Evolutionary conservation across 208 protist species (phyloP).

Genomic region (Willaertia magna): DNA sequence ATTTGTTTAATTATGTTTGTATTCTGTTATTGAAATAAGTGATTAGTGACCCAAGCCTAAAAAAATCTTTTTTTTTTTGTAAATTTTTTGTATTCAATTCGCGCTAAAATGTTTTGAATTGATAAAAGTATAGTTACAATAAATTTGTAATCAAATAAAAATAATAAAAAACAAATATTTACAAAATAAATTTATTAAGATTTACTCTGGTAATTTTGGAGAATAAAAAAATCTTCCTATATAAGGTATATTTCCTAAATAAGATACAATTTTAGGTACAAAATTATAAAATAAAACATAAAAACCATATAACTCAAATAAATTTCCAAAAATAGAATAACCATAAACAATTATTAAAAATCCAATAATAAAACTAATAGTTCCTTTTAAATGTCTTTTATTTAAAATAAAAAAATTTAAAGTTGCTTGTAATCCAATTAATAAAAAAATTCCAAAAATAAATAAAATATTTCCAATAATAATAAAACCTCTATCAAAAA

Average conservation of each 20-base stretch:
- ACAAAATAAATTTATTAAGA: too few relatives aligned
- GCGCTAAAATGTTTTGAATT: too few relatives aligned
- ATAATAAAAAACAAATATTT: too few relatives aligned
- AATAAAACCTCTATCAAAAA: conserved; percentile 13
- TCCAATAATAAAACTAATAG: background rate
- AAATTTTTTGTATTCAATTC: too few relatives aligned
- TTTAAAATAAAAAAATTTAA: background rate
- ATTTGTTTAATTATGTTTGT: too few relatives aligned
- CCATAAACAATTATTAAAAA: background rate
- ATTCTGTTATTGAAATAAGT: too few relatives aligned
- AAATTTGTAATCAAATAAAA: too few relatives aligned
- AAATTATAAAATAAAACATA: background rate
- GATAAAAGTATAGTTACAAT: too few relatives aligned
- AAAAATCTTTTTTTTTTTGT: too few relatives aligned
- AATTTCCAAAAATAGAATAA: background rate
- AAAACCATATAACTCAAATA: background rate
- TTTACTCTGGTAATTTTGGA: too few relatives aligned
- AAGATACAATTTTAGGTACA: background rate
- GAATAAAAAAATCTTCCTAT: background rate
- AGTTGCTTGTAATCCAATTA: background rate
- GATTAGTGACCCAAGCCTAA: too few relatives aligned
- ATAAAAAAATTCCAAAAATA: background rate
- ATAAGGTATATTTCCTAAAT: background rate
- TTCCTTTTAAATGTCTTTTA: background rate
- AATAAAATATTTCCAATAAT: conserved; percentile 16